Percentiles rank a stretch among this genome's conserved stretches.
Evolutionary conservation across 164 flowering plant genomes (phyloP).

Genomic region (Protea cynaroides): DNA sequence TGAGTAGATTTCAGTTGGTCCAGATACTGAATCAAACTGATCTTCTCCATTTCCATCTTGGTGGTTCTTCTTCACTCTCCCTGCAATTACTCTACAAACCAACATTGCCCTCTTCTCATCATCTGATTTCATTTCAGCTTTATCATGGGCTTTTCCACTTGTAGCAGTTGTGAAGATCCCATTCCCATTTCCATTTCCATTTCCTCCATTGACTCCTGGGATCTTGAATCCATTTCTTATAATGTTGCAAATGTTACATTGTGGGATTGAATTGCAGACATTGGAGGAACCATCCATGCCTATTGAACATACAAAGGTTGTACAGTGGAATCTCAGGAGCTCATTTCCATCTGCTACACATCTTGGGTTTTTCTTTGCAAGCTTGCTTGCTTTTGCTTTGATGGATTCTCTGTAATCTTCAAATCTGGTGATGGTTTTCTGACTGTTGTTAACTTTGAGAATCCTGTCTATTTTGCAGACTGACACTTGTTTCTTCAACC

Average conservation of each 20-base stretch:
- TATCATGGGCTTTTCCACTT: constrained; percentile 84
- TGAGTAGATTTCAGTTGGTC: constrained; percentile 50
- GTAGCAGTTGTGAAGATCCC: constrained; percentile 78
- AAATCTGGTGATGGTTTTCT: constrained; percentile 58
- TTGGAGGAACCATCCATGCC: constrained; percentile 75
- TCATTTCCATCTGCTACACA: constrained; percentile 95
- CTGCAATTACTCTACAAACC: constrained; percentile 93
- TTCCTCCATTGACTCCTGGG: constrained; percentile 18
- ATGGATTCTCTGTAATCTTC: constrained; percentile 81
- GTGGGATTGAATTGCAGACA: constrained; percentile 58
- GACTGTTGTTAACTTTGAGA: constrained; percentile 84
- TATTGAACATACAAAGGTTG: constrained; percentile 60
- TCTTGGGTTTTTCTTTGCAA: constrained; percentile 67
- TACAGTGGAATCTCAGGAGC: constrained; percentile 83
- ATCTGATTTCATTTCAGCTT: constrained; percentile 21
- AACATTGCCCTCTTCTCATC: constrained; percentile 75
- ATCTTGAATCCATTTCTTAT: constrained; percentile 71
- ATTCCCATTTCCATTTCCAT: no score
- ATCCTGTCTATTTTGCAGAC: constrained; percentile 81
- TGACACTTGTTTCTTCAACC: constrained; percentile 74
- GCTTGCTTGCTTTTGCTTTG: constrained; percentile 61
- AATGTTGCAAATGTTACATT: constrained; percentile 60
- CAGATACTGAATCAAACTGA: constrained; percentile 74
- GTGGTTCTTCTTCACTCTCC: constrained; percentile 61
- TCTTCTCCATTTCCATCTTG: constrained; percentile 48